Conservation (phyloP, 192 early-diverging fungal genomes). For the Gryganskiella cystojenkinii region DNA sequence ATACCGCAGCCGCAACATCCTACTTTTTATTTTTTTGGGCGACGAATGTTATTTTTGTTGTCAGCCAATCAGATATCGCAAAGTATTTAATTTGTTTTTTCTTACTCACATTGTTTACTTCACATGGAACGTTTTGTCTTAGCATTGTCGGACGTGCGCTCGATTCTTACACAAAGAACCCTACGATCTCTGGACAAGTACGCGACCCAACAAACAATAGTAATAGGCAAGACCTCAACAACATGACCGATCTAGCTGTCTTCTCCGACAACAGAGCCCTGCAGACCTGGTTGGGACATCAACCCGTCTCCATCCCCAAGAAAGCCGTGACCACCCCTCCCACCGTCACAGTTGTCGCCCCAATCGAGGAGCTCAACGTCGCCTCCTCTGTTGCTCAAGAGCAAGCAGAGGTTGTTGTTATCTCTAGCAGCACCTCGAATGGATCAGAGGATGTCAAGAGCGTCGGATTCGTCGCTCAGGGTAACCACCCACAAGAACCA, state of each 20-base stretch:
- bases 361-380: not conserved
- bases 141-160: constrained; percentile 46
- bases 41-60: too few relatives aligned
- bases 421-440: not conserved
- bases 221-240: constrained; percentile 29
- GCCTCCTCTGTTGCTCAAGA: too few relatives aligned
- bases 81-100: too few relatives aligned
- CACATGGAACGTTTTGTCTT: too few relatives aligned
- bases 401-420: too few relatives aligned
- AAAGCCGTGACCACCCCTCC: not conserved
- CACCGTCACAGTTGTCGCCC: not conserved
- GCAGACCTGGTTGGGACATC: constrained; percentile 49
- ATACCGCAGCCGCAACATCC: too few relatives aligned
- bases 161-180: constrained; percentile 45
- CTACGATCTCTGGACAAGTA: constrained; percentile 48
- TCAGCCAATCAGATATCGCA: too few relatives aligned
- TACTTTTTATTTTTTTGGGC: too few relatives aligned
- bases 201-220: constrained; percentile 9
- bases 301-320: constrained; percentile 15
- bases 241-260: constrained; percentile 50
- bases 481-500: too few relatives aligned
- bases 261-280: constrained; percentile 50
- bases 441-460: constrained; percentile 35
- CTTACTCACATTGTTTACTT: constrained; percentile 2
- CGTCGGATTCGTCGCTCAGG: constrained; percentile 49